Evolutionary conservation across 768 basidiomycete genomes (phyloP).

Genomic region (Leccinum truebloodii): DNA sequence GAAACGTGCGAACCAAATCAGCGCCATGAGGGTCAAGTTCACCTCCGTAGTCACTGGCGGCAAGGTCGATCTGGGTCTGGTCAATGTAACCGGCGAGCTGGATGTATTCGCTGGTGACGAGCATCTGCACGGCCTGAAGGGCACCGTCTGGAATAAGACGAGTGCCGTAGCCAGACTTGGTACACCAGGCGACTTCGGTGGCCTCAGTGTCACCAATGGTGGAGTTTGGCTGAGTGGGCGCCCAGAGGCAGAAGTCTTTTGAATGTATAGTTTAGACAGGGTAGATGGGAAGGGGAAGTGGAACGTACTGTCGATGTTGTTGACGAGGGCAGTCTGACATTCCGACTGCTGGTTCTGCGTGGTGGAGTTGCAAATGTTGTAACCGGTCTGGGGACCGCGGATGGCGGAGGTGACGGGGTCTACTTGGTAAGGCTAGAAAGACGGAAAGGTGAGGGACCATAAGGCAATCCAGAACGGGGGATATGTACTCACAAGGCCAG

Average conservation of each 20-base stretch:
- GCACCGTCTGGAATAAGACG: conserved; percentile 69
- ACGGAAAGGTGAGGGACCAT: not conserved
- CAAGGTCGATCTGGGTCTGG: conserved; percentile 58
- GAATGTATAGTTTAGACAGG: conserved; percentile 27
- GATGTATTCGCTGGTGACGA: conserved; percentile 56
- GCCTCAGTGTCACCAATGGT: conserved; percentile 68
- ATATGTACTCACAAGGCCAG: conserved; percentile 42
- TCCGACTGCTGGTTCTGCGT: conserved; percentile 60
- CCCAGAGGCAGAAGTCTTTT: conserved; percentile 74
- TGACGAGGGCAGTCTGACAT: conserved; percentile 71
- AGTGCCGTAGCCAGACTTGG: conserved; percentile 62
- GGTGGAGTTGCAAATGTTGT: conserved; percentile 69
- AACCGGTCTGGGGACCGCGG: conserved; percentile 64
- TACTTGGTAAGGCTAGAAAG: conserved; percentile 51
- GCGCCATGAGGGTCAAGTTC: conserved; percentile 80
- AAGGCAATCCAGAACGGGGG: not conserved
- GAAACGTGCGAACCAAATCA: conserved; percentile 45
- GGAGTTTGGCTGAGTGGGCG: conserved; percentile 47
- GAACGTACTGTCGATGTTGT: conserved; percentile 45
- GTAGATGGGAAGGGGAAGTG: not conserved
- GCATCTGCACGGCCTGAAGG: conserved; percentile 63
- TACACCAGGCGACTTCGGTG: conserved; percentile 73
- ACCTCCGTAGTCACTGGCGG: conserved; percentile 61
- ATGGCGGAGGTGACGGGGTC: conserved; percentile 40
- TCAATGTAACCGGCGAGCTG: conserved; percentile 66